Evolutionary conservation across 1,139 yeast genomes (phyloP).

Genomic region (Hyphopichia pseudoburtonii): DNA sequence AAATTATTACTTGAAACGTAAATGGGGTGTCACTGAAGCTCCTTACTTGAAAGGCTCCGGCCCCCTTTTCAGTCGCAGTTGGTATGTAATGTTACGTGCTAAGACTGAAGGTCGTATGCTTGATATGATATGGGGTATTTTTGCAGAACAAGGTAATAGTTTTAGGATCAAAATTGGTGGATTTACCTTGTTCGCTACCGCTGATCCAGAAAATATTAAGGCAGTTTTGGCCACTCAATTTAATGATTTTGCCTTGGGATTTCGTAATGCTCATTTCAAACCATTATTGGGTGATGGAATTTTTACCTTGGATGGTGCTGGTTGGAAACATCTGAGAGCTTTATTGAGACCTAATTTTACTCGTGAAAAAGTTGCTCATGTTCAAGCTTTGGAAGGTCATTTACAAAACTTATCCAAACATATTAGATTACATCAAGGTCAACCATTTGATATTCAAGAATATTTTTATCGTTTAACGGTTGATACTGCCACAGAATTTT

Average conservation of each 20-base stretch:
- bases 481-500: conserved; percentile 43
- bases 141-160: conserved; percentile 11
- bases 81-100: conserved; percentile 7
- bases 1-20: conserved; percentile 5
- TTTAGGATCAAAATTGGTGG: conserved; percentile 19
- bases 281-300: conserved; percentile 55
- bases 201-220: conserved; percentile 33
- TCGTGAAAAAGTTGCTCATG: conserved; percentile 51
- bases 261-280: conserved; percentile 35
- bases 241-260: conserved; percentile 50
- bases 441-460: conserved; percentile 35
- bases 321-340: conserved; percentile 57
- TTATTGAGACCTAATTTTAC: conserved; percentile 56
- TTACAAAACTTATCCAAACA: conserved; percentile 36
- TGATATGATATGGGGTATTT: conserved; percentile 8
- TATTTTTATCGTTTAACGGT: conserved; percentile 37
- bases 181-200: conserved; percentile 14
- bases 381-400: conserved; percentile 44
- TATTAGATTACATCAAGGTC: conserved; percentile 22
- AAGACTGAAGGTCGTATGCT: conserved; percentile 12
- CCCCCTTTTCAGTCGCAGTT: conserved; percentile 6
- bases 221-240: conserved; percentile 42
- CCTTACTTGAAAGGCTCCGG: conserved; percentile 5
- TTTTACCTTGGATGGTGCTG: conserved; percentile 53
- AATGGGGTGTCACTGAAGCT: conserved; percentile 7